Conservation (phyloP, 352 stramenopile species). For the Phytophthora vignae region DNA sequence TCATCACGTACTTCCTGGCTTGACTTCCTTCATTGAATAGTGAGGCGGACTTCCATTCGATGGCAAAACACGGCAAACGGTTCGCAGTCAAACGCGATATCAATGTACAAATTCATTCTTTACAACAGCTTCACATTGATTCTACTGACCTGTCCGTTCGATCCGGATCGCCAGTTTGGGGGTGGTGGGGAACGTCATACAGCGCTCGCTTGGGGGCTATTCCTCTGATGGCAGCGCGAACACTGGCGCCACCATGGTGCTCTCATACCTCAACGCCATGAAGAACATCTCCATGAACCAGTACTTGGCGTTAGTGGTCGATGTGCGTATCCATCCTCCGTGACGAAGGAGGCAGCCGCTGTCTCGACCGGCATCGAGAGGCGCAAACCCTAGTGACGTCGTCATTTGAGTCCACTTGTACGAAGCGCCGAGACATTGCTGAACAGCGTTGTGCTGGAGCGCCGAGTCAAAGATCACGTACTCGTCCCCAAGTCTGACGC, state of each 20-base stretch:
- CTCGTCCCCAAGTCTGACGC: conserved; percentile 50
- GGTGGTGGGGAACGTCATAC: conserved; percentile 12
- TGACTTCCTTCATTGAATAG: no score
- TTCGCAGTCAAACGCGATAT: neutral
- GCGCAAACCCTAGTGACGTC: conserved; percentile 56
- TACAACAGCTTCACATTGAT: conserved; percentile 10
- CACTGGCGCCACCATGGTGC: conserved; percentile 58
- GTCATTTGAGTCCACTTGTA: conserved; percentile 64
- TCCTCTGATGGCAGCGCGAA: conserved; percentile 39
- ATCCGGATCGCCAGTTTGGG: conserved; percentile 10
- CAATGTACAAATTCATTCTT: conserved; percentile 27
- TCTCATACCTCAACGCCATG: conserved; percentile 68
- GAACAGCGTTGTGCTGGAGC: conserved; percentile 62
- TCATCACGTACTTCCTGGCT: no score
- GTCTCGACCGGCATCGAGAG: conserved; percentile 15
- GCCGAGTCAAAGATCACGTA: conserved; percentile 67
- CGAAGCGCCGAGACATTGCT: conserved; percentile 54
- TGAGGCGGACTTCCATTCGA: neutral
- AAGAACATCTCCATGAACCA: conserved; percentile 75
- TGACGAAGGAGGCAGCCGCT: conserved; percentile 56
- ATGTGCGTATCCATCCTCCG: conserved; percentile 57
- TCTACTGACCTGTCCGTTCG: conserved; percentile 18
- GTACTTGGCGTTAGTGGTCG: conserved; percentile 49
- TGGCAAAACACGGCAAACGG: neutral
- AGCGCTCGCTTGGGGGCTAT: conserved; percentile 4